phyloP scores from a whole-genome alignment of 106 monocot genomes.

The Apostasia ramifera region DNA sequence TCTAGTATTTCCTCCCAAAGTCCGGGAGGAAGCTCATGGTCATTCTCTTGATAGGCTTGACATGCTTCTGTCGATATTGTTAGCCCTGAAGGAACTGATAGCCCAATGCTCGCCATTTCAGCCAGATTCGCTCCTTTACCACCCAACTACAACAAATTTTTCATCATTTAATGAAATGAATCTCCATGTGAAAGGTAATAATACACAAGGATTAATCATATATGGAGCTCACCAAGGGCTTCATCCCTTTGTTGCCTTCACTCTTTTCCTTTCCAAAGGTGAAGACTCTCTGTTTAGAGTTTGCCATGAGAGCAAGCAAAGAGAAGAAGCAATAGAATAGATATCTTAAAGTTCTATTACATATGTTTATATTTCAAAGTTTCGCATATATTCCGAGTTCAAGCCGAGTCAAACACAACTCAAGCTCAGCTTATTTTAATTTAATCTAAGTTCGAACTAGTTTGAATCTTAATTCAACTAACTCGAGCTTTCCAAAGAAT shows the following conservation, averaged over 20 bases:
- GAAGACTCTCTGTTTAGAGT: slow-evolving; percentile 65
- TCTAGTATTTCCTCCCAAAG: slow-evolving; percentile 92
- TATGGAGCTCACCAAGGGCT: slow-evolving; percentile 44
- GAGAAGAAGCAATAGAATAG: no score
- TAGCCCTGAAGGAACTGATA: slow-evolving; percentile 88
- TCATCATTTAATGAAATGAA: not conserved
- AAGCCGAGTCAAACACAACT: no score
- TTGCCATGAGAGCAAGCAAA: not conserved
- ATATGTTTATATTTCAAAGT: no score
- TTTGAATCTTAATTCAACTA: no score
- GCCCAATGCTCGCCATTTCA: slow-evolving; percentile 94
- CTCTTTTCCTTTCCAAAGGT: slow-evolving; percentile 86
- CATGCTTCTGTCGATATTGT: slow-evolving; percentile 94
- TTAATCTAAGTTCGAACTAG: no score
- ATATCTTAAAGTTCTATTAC: no score
- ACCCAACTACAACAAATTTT: slow-evolving; percentile 40
- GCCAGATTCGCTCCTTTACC: slow-evolving; percentile 97
- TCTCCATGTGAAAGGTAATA: not conserved
- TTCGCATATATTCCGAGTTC: no score
- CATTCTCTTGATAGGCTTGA: slow-evolving; percentile 65
- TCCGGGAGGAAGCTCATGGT: slow-evolving; percentile 34
- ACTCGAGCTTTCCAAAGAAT: no score
- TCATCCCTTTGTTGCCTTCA: slow-evolving; percentile 86
- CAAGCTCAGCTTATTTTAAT: no score
- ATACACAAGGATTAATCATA: not conserved